These are phyloP conservation scores for Farysia itapuensis DNA, from an alignment of 1,284 basidiomycete genomes.

Conservation along the genomic window DNA sequence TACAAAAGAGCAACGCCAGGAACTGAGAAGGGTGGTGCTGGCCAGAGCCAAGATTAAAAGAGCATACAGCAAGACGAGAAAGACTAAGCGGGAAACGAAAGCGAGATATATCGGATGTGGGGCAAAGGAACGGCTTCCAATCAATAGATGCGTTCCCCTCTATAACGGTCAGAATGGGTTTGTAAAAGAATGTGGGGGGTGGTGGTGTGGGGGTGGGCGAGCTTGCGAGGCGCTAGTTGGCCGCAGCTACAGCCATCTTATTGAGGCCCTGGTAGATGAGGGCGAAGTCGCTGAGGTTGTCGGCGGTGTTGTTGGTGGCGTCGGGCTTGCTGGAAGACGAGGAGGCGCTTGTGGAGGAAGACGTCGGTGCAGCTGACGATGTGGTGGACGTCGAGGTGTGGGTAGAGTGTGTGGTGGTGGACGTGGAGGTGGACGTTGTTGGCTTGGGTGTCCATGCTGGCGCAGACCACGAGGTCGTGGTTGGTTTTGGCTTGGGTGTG, in stretches of 20 bases:
- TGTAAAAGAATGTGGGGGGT: no score
- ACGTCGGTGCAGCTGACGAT: neutral
- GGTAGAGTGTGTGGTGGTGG: neutral
- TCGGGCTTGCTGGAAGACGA: neutral
- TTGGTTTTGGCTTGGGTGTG: no score
- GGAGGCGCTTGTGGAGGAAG: conserved; percentile 1
- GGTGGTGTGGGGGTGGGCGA: no score
- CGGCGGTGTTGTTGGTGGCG: conserved; percentile 1
- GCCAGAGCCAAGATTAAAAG: no score
- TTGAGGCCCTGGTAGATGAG: conserved; percentile 30
- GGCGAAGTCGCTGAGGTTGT: conserved; percentile 30
- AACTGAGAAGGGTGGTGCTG: no score
- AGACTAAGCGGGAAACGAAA: neutral
- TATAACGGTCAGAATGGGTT: no score
- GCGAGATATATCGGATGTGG: no score
- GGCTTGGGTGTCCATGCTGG: conserved; percentile 3
- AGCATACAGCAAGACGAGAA: no score
- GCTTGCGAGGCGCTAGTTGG: conserved; percentile 1
- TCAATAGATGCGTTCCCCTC: no score
- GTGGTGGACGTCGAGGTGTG: neutral
- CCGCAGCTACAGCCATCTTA: conserved; percentile 27
- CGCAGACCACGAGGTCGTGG: neutral
- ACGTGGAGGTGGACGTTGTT: conserved; percentile 1
- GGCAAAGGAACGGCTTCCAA: no score
- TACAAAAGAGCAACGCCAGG: no score